Conservation (phyloP, 2,329 filamentous ascomycete species). For the Waltergamsia citrina region DNA sequence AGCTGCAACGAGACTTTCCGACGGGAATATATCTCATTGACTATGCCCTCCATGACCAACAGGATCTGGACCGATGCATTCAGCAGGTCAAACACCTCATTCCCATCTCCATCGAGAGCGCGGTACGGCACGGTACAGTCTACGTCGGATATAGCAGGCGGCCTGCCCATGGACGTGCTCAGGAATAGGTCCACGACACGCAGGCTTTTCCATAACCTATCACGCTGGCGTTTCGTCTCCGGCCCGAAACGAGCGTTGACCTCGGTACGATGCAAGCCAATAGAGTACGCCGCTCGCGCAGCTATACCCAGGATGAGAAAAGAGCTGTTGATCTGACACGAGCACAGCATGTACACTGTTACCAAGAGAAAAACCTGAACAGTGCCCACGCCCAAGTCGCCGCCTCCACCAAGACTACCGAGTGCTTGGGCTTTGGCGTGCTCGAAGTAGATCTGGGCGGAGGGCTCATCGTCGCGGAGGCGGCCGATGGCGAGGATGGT, state of each 20-base stretch:
- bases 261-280: conserved; percentile 43
- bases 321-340: conserved; percentile 44
- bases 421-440: conserved; percentile 36
- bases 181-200: conserved; percentile 42
- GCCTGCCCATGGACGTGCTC: conserved; percentile 43
- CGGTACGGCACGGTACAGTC: conserved; percentile 44
- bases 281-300: conserved; percentile 40
- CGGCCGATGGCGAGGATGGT: conserved; percentile 41
- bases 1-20: conserved; percentile 42
- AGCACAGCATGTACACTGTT: conserved; percentile 43
- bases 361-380: conserved; percentile 41
- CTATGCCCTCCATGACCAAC: conserved; percentile 38
- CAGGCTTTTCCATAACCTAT: conserved; percentile 44
- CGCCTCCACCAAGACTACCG: conserved; percentile 30
- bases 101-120: conserved; percentile 19
- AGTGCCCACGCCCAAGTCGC: conserved; percentile 36
- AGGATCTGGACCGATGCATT: conserved; percentile 44
- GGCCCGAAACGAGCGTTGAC: conserved; percentile 42
- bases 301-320: conserved; percentile 46
- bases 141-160: conserved; percentile 41
- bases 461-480: conserved; percentile 28
- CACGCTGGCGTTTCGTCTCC: conserved; percentile 30
- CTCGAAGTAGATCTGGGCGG: conserved; percentile 37
- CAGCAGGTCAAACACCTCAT: conserved; percentile 33
- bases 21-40: conserved; percentile 42